Conservation (phyloP, 257 asterid genomes). For the Lavandula angustifolia region DNA sequence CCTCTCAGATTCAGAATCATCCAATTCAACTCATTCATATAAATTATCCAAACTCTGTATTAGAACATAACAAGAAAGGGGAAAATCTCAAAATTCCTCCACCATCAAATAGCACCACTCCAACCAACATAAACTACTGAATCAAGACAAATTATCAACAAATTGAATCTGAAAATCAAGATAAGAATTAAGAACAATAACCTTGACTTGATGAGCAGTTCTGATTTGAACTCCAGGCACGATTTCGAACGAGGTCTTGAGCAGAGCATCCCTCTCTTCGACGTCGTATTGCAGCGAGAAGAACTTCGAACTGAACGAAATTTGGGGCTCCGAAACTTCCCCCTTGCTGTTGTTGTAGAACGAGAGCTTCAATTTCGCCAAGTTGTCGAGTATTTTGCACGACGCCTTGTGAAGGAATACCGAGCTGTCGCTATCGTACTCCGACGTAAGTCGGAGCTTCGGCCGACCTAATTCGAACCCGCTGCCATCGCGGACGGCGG, state of each 20-base stretch:
- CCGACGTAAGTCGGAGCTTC: slow-evolving; percentile 75
- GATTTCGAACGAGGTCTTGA: slow-evolving; percentile 59
- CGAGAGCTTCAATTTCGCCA: slow-evolving; percentile 69
- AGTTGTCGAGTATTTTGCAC: slow-evolving; percentile 68
- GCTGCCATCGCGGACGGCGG: slow-evolving; percentile 22
- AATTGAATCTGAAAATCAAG: neutral
- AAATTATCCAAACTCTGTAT: neutral
- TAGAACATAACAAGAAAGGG: neutral
- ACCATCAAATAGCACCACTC: neutral
- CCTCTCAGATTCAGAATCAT: slow-evolving; percentile 7
- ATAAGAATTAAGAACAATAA: slow-evolving; percentile 16
- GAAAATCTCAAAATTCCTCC: neutral
- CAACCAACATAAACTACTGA: slow-evolving; percentile 2
- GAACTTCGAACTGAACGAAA: slow-evolving; percentile 62
- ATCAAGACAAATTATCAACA: neutral
- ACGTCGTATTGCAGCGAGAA: slow-evolving; percentile 78
- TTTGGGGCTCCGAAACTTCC: slow-evolving; percentile 73
- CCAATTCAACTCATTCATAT: neutral
- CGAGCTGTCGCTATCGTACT: slow-evolving; percentile 87
- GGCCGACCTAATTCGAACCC: slow-evolving; percentile 52
- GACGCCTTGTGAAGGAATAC: slow-evolving; percentile 72
- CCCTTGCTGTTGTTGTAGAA: slow-evolving; percentile 73
- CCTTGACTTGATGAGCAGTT: slow-evolving; percentile 76
- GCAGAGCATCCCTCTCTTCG: slow-evolving; percentile 75
- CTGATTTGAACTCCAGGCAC: slow-evolving; percentile 61